Evolutionary conservation across 345 rosid species (phyloP), one percentile per base, ranked within the genome.

Genomic region (Leavenworthia alabamica): DNA sequence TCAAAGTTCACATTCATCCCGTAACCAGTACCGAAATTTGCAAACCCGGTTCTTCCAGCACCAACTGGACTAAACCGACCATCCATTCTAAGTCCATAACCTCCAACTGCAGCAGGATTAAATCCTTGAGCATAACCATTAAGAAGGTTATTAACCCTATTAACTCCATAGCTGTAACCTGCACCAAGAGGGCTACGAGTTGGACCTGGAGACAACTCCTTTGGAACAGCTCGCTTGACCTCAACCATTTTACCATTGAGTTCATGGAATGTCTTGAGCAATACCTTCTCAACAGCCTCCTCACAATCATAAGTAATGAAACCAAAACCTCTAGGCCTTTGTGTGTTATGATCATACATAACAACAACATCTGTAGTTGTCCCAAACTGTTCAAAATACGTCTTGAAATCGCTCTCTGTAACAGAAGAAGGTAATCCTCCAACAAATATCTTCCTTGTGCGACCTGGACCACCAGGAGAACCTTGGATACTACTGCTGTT

Each of bases 311-410:
- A 93, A 63, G 99, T 89, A 64, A 93, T 93, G 83, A 93, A 93
- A 63, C 99, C 97, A 27, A 89, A 93, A 50, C 99, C 99, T 82
- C 99, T 87, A 56, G 99, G 99, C 78, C 99, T 82, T 56, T 85
- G 96, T 17, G 97, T 93, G 70, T 85, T 93, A 82, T 93, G 99
- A 71, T 93, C 99, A 70, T 93, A 89, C 99, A 93, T 93, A 51
- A 93, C 97, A 42, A 89, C 97, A 47, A 89, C 97, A 69, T 93
- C 99, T 3, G 85, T 89, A 27, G 87, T 83, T 39, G 68, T 80
- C 44, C 99, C 99, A 56, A 82, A 93, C 74, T 89, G 97, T 70
- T 78, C 96, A 41, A 91, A 91, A 79, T 91, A 88, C 46, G 64
- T 78, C 81, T 81, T 84, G 42, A 91, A 91, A 58, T 86, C 90